Percentiles rank a stretch among this genome's conserved stretches.
These are phyloP conservation scores for Globisporangium irregulare DNA, from an alignment of 352 stramenopile genomes.

Conservation along the genomic window DNA sequence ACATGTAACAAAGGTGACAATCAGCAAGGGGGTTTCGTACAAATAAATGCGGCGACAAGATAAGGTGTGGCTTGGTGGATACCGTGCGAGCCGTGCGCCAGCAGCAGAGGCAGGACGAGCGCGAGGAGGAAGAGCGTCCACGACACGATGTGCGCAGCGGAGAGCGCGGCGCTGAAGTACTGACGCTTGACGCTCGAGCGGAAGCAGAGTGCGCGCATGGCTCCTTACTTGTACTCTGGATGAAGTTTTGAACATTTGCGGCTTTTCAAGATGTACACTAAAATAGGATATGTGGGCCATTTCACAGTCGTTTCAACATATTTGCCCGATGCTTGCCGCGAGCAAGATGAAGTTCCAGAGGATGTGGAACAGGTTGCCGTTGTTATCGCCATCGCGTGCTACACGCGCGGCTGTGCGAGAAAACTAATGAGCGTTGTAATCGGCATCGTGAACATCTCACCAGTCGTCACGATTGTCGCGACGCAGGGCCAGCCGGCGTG, in stretches of 20 bases:
- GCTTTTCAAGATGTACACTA: background rate
- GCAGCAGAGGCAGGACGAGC: slow-evolving; percentile 48
- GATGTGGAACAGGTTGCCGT: too few species aligned
- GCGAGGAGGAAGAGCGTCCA: slow-evolving; percentile 36
- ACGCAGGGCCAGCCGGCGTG: too few species aligned
- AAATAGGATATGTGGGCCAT: background rate
- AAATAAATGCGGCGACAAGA: too few species aligned
- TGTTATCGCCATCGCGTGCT: too few species aligned
- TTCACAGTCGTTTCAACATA: too few species aligned
- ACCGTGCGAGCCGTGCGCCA: slow-evolving; percentile 59
- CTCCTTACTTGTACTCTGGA: background rate
- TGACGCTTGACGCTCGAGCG: slow-evolving; percentile 43
- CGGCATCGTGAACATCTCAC: too few species aligned
- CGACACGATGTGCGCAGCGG: slow-evolving; percentile 48
- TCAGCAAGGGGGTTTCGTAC: slow-evolving; percentile 1
- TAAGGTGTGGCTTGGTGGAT: background rate
- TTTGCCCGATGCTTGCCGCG: too few species aligned
- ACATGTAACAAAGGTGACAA: slow-evolving; percentile 7
- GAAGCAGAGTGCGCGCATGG: slow-evolving; percentile 54
- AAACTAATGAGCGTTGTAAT: too few species aligned
- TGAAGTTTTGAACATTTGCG: background rate
- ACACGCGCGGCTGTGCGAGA: too few species aligned
- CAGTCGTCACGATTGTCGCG: too few species aligned
- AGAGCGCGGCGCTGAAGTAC: slow-evolving; percentile 57
- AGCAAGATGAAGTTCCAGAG: too few species aligned